Conservation (phyloP, 257 asterid species). For the Salvia splendens region DNA sequence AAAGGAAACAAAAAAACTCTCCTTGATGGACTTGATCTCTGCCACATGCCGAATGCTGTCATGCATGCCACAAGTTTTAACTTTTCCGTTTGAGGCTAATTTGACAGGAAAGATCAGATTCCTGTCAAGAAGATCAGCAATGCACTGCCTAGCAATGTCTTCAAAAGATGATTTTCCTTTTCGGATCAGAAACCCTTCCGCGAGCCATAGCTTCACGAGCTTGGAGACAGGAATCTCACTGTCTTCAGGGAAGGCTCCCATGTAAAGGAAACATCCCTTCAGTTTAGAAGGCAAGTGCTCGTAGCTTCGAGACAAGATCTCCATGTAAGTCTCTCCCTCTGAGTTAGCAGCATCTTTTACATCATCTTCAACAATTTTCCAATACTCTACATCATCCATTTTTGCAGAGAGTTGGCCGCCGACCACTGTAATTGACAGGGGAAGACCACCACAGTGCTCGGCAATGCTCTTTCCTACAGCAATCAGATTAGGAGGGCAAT, state of each 20-base stretch:
- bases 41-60: conserved; percentile 34
- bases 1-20: conserved; percentile 28
- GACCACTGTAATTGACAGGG: conserved; percentile 36
- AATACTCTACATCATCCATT: neutral
- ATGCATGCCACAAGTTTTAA: conserved; percentile 34
- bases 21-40: conserved; percentile 24
- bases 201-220: conserved; percentile 42
- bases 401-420: conserved; percentile 39
- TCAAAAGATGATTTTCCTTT: neutral
- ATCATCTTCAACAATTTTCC: conserved; percentile 32
- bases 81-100: conserved; percentile 12
- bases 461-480: conserved; percentile 27
- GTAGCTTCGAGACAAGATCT: conserved; percentile 40
- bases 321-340: conserved; percentile 10
- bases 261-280: conserved; percentile 42
- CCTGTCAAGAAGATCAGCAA: conserved; percentile 33
- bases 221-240: conserved; percentile 33
- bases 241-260: conserved; percentile 43
- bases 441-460: conserved; percentile 33
- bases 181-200: conserved; percentile 37
- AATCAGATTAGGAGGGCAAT: conserved; percentile 21
- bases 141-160: conserved; percentile 16
- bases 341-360: conserved; percentile 16
- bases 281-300: conserved; percentile 32
- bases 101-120: conserved; percentile 29